phyloP scores from a whole-genome alignment of 2,329 filamentous ascomycete species.

The Ceratocystis colombiana region DNA sequence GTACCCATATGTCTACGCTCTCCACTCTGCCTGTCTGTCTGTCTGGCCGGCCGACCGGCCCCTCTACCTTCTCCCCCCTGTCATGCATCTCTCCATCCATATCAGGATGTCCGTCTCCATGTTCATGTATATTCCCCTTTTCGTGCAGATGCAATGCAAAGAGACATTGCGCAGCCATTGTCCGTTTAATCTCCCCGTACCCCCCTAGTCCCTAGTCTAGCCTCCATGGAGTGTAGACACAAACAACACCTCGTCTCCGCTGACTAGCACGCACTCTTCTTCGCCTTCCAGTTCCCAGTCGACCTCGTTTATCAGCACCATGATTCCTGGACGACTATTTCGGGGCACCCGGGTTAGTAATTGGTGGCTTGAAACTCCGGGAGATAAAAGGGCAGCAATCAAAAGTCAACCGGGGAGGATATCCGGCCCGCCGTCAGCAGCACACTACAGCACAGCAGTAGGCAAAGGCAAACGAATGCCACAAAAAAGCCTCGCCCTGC shows the following conservation, averaged over 20 bases:
- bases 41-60: no score
- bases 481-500: background rate
- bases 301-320: conserved; percentile 93
- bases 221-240: conserved; percentile 94
- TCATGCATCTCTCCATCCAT: no score
- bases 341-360: conserved; percentile 29
- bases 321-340: conserved; percentile 77
- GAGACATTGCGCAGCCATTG: no score
- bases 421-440: background rate
- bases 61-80: no score
- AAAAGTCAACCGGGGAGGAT: background rate
- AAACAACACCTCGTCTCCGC: conserved; percentile 81
- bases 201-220: conserved; percentile 36
- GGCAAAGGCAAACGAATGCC: background rate
- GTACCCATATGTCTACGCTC: no score
- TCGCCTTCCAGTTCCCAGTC: conserved; percentile 98
- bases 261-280: conserved; percentile 74
- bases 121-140: no score
- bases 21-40: no score
- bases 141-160: no score
- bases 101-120: no score
- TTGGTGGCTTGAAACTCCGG: background rate
- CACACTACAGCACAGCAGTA: background rate
- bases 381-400: background rate
- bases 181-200: background rate